Evolutionary conservation across 768 basidiomycete genomes (phyloP).

Genomic region (Amanita inopinata): DNA sequence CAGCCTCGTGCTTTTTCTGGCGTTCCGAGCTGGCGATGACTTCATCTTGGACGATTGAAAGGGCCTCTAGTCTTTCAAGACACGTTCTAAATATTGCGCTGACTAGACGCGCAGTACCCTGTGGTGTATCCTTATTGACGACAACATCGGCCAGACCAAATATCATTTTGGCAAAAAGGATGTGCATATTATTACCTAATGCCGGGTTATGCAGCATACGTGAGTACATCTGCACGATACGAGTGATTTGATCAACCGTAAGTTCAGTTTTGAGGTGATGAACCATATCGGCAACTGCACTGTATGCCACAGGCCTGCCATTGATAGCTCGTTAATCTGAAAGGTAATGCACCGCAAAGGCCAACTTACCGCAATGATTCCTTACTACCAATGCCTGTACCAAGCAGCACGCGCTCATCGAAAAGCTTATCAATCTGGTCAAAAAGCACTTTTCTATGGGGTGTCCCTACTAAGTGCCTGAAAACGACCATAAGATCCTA

Average conservation of each 20-base stretch:
- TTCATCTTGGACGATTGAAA: slow-evolving; percentile 57
- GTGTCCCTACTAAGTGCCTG: slow-evolving; percentile 76
- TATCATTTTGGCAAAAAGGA: slow-evolving; percentile 87
- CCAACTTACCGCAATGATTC: slow-evolving; percentile 67
- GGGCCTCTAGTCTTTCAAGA: slow-evolving; percentile 75
- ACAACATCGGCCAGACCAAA: slow-evolving; percentile 83
- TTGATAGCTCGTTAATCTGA: slow-evolving; percentile 11
- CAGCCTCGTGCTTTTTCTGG: slow-evolving; percentile 36
- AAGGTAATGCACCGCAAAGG: background rate
- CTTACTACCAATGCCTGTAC: slow-evolving; percentile 71
- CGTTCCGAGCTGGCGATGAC: slow-evolving; percentile 37
- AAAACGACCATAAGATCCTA: slow-evolving; percentile 91
- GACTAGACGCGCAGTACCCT: slow-evolving; percentile 62
- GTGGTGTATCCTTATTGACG: slow-evolving; percentile 59
- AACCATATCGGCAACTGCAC: slow-evolving; percentile 85
- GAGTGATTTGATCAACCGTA: slow-evolving; percentile 60
- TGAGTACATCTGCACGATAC: slow-evolving; percentile 77
- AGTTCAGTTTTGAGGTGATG: slow-evolving; percentile 86
- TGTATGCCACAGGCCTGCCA: slow-evolving; percentile 67
- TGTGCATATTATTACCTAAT: slow-evolving; percentile 72
- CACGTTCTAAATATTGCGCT: slow-evolving; percentile 72
- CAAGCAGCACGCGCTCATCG: slow-evolving; percentile 84
- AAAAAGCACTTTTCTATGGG: slow-evolving; percentile 69
- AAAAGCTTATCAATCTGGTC: slow-evolving; percentile 83
- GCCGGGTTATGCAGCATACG: slow-evolving; percentile 85